Evolutionary conservation across 345 rosid species (phyloP), one percentile per base, ranked within the genome.

Genomic region (Psidium guajava): DNA sequence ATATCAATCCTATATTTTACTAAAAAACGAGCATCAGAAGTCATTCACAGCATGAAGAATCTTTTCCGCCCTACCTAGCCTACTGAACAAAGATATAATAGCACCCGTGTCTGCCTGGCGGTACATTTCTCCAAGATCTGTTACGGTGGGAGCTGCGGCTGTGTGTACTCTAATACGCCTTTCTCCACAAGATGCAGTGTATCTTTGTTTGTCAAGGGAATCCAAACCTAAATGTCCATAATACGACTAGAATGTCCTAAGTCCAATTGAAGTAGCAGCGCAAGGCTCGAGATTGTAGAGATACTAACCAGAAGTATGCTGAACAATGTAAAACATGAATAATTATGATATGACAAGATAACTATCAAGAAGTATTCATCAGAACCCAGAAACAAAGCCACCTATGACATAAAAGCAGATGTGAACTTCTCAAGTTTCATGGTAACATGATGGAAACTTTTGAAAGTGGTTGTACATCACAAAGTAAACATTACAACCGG

Each of bases 111-210:
- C 99, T 87, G 99, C 99, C 82, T 91, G 96, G 53, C 96, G 91
- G 88, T 98, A 98, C 99, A 98, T 98, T 87, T 94, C 98, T 87
- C 97, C 97, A 87, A 98, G 94, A 87, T 96, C 96, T 69, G 99
- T 40, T 87, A 95, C 98, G 47, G 96, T 97, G 52, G 98, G 99
- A 32, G 97, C 98, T 56, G 95, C 94, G 61, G 96, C 93, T 12
- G 98, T 98, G 88, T 96, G 99, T 85, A 98, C 95, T 91, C 99
- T 94, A 86, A 98, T 98, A 83, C 99, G 97, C 88, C 99, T 96
- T 93, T 98, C 99, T 89, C 99, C 99, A 64, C 99, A 98, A 64
- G 99, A 98, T 84, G 99, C 99, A 84, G 99, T 98, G 86, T 98
- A 98, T 84, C 99, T 98, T 87, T 82, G 57, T 88, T 80, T 51